Evolutionary conservation across 2,329 filamentous ascomycete species (phyloP).

Genomic region (Cryphonectria nitschkei): DNA sequence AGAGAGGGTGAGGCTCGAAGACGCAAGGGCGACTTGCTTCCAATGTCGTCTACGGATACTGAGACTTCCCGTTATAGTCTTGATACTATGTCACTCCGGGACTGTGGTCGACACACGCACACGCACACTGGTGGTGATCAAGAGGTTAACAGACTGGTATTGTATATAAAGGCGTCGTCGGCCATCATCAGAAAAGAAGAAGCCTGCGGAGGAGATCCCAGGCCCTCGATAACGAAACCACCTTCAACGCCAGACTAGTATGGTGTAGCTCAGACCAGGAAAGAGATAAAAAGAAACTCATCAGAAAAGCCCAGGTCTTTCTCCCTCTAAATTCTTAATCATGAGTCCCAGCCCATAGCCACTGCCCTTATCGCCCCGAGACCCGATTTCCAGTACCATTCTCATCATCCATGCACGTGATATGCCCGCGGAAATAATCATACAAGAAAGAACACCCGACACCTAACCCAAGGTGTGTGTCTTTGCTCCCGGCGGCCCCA

Average conservation of each 20-base stretch:
- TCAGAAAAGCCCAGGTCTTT: not conserved
- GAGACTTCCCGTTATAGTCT: not conserved
- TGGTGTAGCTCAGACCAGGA: constrained; percentile 7
- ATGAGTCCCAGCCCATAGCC: not conserved
- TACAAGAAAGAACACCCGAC: not conserved
- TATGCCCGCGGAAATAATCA: not conserved
- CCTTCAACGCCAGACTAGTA: constrained; percentile 20
- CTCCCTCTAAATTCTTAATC: not conserved
- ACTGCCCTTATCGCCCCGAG: not conserved
- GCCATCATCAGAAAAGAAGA: not conserved
- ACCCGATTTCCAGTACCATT: not conserved
- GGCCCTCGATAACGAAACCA: not conserved
- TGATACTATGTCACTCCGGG: not conserved
- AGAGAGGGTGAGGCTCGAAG: too few species aligned
- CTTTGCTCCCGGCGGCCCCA: not conserved
- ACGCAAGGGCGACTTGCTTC: too few species aligned
- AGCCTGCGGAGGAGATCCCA: not conserved
- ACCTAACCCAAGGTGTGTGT: not conserved
- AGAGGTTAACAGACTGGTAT: not conserved
- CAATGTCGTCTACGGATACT: too few species aligned
- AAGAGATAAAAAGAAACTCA: not conserved
- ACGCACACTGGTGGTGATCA: not conserved
- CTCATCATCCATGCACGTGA: constrained; percentile 3
- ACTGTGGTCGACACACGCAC: not conserved
- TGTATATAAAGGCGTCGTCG: not conserved